These are phyloP conservation scores for Cryptococcus sp. DNA, from an alignment of 1,284 basidiomycete genomes.

Conservation along the genomic window DNA sequence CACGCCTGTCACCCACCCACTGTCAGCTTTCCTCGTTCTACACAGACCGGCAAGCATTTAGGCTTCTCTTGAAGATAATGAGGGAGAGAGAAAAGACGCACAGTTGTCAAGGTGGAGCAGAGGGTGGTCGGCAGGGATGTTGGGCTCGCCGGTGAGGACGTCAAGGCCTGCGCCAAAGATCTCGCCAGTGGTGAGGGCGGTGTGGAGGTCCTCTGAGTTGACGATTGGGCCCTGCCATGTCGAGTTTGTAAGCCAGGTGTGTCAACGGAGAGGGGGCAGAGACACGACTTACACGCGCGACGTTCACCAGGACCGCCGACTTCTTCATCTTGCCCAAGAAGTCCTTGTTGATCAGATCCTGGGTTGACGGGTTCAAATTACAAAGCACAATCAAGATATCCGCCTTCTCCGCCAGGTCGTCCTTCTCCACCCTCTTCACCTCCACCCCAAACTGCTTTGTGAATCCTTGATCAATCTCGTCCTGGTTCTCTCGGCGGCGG, in stretches of 20 bases:
- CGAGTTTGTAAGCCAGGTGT: too few species aligned
- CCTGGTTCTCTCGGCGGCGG: constrained; percentile 35
- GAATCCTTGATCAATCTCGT: constrained; percentile 58
- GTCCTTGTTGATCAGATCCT: constrained; percentile 65
- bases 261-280: too few species aligned
- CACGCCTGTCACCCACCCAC: constrained; percentile 54
- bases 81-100: constrained; percentile 9
- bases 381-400: constrained; percentile 83
- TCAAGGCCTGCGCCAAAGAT: constrained; percentile 92
- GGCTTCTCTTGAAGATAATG: background rate
- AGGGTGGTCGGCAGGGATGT: constrained; percentile 69
- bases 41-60: too few species aligned
- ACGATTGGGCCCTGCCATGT: constrained; percentile 63
- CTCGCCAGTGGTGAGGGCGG: constrained; percentile 68
- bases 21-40: background rate
- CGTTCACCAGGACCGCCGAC: constrained; percentile 74
- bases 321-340: constrained; percentile 83
- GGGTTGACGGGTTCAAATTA: constrained; percentile 68
- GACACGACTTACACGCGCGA: constrained; percentile 60
- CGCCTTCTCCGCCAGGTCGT: constrained; percentile 65
- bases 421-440: constrained; percentile 62
- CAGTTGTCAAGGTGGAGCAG: constrained; percentile 71
- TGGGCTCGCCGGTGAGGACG: constrained; percentile 89
- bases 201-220: constrained; percentile 80
- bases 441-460: constrained; percentile 55